These are phyloP conservation scores for Dioszegia aurantiaca DNA, from an alignment of 768 basidiomycete genomes.

Conservation along the genomic window DNA sequence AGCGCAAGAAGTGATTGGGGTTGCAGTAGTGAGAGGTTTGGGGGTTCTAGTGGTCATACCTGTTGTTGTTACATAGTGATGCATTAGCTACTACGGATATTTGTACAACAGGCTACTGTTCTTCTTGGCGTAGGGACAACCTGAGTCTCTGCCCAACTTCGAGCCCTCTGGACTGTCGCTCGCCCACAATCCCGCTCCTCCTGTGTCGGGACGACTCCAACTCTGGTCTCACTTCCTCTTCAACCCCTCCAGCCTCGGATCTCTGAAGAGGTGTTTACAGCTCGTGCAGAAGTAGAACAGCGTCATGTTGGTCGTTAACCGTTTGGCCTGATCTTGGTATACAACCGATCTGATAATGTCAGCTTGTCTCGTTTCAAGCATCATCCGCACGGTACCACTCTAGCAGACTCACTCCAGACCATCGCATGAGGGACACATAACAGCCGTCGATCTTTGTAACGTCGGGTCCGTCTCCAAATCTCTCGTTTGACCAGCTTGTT, in stretches of 20 bases:
- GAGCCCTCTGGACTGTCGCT: too few relatives aligned
- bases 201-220: not conserved
- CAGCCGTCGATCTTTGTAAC: constrained; percentile 74
- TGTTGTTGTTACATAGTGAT: constrained; percentile 9
- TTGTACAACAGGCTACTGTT: not conserved
- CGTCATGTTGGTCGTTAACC: constrained; percentile 71
- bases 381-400: constrained; percentile 8
- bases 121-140: not conserved
- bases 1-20: constrained; percentile 33
- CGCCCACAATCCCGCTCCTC: too few relatives aligned
- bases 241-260: constrained; percentile 21
- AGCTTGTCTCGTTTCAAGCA: constrained; percentile 6
- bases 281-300: constrained; percentile 49
- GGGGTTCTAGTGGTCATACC: too few relatives aligned
- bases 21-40: not conserved
- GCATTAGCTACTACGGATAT: not conserved
- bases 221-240: not conserved
- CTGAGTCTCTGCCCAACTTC: too few relatives aligned
- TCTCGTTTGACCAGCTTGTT: constrained; percentile 85
- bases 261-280: constrained; percentile 45
- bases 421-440: constrained; percentile 76
- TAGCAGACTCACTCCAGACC: constrained; percentile 54
- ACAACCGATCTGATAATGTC: constrained; percentile 71
- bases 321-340: constrained; percentile 95
- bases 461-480: constrained; percentile 88